phyloP scores from a whole-genome alignment of 805 yeast species.

The Wickerhamiella azyma region DNA sequence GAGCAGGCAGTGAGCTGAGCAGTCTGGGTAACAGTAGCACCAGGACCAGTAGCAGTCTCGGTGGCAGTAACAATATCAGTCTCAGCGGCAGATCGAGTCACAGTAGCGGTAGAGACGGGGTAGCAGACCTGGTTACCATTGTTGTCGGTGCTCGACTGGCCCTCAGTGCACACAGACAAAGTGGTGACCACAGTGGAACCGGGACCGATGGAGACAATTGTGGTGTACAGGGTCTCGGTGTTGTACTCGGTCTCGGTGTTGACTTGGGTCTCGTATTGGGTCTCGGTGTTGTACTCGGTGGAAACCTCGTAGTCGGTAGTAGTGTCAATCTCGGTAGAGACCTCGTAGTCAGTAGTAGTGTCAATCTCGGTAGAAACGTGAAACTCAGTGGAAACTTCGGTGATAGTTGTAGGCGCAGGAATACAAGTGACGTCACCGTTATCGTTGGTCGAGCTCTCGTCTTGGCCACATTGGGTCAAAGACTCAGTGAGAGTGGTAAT shows the following conservation, averaged over 20 bases:
- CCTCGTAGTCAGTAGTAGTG: neutral
- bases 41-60: constrained; percentile 1
- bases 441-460: neutral
- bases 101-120: neutral
- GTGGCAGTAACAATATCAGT: neutral
- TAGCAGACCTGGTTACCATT: constrained; percentile 5
- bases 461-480: constrained; percentile 6
- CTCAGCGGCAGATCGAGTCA: constrained; percentile 6
- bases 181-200: neutral
- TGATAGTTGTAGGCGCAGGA: constrained; percentile 2
- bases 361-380: neutral
- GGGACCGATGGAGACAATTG: neutral
- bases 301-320: neutral
- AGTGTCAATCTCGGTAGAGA: neutral
- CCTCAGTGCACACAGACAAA: constrained; percentile 1
- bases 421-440: neutral
- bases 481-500: constrained; percentile 16
- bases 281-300: too few relatives aligned
- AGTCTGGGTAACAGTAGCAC: constrained; percentile 8
- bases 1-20: neutral
- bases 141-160: neutral
- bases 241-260: too few relatives aligned
- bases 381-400: neutral
- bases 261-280: too few relatives aligned
- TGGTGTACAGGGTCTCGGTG: too few relatives aligned